Base-by-base conservation (phyloP, 257 asterid species). In the Verbascum thapsus region DNA sequence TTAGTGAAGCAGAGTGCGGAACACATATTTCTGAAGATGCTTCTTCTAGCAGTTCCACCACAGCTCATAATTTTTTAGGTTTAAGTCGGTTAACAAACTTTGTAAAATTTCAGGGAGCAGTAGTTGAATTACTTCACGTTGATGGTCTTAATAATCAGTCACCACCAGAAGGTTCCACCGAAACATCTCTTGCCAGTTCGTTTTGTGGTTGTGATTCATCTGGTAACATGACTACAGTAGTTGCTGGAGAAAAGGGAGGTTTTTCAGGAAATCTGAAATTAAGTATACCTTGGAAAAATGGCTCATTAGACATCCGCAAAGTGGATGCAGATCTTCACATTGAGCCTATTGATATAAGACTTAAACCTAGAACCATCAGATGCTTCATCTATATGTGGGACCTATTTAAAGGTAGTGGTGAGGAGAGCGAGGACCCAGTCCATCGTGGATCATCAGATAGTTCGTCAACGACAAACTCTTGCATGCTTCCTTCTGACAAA, bases 211-310 rank as follows among this genome's bases (percentile, higher is more conserved):
- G 71, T 75, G 59, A 69, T 56, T 78, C 83, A 56, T 71, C 83
- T 34, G 81, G 75, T 60, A 77, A 81, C 48, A 77, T 61, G 73
- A 77, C 80, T 49, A 76, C 87, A 6, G 58, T 90, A 53, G 68
- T 94, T 64, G 76, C 86, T 16, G 96, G 98, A 61, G 82, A 85
- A 70, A 74, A 73, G 30, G 95, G 81, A 39, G 98, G 96, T 6
- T 86, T 94, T 76, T 88, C 98, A 4, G 99, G 99, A 76, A 76
- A 65, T 58, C 83, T 94, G 10, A 87, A 80, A 76, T 67, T 88
- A 58, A 82, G 85, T 72, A 84, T 94, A 74, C 99, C 98, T 50
- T 94, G 96, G 99, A 83, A 86, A 76, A 86, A 88, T 76, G 98
- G 99, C 58, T 84, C 97, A 59, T 69, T 94, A 61, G 95, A 90